A percentile compares a stretch with the other conserved stretches of the same genome.
Evolutionary conservation across 2,329 filamentous ascomycete genomes (phyloP).

Genomic region (Plenodomus tracheiphilus): DNA sequence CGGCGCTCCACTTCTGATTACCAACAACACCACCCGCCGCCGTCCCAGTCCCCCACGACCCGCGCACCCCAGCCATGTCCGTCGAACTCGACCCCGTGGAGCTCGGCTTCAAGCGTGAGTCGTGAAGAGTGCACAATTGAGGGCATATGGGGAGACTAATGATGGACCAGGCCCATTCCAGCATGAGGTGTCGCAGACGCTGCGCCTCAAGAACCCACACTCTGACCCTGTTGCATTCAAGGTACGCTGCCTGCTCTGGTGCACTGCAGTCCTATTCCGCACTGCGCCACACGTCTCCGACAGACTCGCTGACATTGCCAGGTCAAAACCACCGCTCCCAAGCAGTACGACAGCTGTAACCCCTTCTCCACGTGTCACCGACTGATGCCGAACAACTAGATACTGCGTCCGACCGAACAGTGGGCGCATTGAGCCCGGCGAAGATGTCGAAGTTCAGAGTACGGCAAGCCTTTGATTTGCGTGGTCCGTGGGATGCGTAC

Average conservation of each 20-base stretch:
- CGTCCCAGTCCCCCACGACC: conserved; percentile 9
- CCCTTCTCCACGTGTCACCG: conserved; percentile 16
- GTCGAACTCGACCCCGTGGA: conserved; percentile 91
- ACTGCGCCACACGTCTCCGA: neutral
- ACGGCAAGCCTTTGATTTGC: conserved; percentile 37
- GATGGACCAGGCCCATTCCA: conserved; percentile 61
- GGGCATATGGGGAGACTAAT: conserved; percentile 16
- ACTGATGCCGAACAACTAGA: conserved; percentile 55
- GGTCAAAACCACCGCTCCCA: conserved; percentile 99
- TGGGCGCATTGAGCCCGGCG: conserved; percentile 87
- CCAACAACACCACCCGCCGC: conserved; percentile 26
- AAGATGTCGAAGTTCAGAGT: conserved; percentile 93
- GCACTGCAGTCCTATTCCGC: neutral
- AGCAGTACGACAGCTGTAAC: conserved; percentile 72
- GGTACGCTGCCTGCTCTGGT: conserved; percentile 46
- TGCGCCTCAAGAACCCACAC: conserved; percentile 63
- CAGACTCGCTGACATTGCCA: conserved; percentile 44
- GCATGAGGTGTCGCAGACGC: conserved; percentile 64
- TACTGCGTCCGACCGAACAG: conserved; percentile 98
- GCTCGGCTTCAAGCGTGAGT: conserved; percentile 88
- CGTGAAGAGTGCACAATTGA: neutral
- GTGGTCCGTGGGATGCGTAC: conserved; percentile 11
- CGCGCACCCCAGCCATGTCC: conserved; percentile 68
- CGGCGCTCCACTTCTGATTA: conserved; percentile 28
- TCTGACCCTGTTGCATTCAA: conserved; percentile 66